These are phyloP conservation scores for Rhodotorula sp. DNA, from an alignment of 1,284 basidiomycete genomes.

Conservation along the genomic window DNA sequence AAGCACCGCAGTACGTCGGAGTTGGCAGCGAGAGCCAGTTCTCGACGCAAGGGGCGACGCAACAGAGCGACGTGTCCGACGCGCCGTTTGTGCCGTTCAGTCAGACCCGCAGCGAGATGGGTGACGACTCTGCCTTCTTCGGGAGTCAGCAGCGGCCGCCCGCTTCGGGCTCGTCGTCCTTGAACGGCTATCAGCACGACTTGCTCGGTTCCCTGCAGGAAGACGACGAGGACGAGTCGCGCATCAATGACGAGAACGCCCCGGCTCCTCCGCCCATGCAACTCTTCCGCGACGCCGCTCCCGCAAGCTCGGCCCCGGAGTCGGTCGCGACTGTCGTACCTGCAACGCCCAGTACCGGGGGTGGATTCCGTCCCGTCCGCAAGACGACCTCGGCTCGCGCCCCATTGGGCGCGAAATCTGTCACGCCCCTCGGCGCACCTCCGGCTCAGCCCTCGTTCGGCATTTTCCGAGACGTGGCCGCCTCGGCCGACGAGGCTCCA, in stretches of 20 bases:
- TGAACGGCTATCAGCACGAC: background rate
- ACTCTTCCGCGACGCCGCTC: conserved; percentile 1
- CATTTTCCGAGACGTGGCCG: conserved; percentile 48
- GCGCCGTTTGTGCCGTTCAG: conserved; percentile 34
- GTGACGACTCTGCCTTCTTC: conserved; percentile 24
- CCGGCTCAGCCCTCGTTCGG: conserved; percentile 39
- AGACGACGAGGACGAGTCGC: conserved; percentile 22
- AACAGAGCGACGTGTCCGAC: conserved; percentile 19
- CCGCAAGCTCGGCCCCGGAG: background rate
- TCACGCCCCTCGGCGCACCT: background rate
- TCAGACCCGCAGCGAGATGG: conserved; percentile 31
- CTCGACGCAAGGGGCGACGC: conserved; percentile 22
- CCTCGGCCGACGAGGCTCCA: conserved; percentile 39
- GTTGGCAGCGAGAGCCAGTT: conserved; percentile 11
- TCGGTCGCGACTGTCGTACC: conserved; percentile 31
- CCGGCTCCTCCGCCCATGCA: background rate
- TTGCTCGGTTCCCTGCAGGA: conserved; percentile 4
- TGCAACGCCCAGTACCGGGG: background rate
- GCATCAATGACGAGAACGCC: background rate
- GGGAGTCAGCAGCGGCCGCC: conserved; percentile 1
- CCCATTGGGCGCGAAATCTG: conserved; percentile 36
- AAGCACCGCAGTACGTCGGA: conserved; percentile 15
- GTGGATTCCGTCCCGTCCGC: conserved; percentile 28
- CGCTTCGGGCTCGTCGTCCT: background rate
- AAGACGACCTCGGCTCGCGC: conserved; percentile 16